Percentiles rank a stretch among this genome's conserved stretches.
Conservation (phyloP, 2,329 filamentous ascomycete species). For the Xylariaceae sp. region DNA sequence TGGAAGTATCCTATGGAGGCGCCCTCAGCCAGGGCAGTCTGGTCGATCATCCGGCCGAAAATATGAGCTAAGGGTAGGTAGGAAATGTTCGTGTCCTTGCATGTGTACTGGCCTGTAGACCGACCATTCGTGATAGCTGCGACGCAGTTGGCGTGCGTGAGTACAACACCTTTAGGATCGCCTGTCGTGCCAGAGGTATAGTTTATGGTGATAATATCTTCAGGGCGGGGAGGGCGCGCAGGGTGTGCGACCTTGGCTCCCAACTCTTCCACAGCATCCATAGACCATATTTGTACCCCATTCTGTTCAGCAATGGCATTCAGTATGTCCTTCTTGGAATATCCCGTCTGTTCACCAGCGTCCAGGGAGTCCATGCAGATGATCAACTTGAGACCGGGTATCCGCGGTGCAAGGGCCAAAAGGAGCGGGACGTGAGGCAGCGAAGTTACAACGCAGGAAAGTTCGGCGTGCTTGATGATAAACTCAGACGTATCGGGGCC, state of each 20-base stretch:
- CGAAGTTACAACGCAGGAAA: constrained; percentile 77
- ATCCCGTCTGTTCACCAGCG: constrained; percentile 74
- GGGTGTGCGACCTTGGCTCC: constrained; percentile 73
- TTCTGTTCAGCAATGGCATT: constrained; percentile 74
- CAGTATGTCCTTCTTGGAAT: constrained; percentile 80
- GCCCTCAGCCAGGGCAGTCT: constrained; percentile 73
- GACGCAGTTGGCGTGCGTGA: constrained; percentile 83
- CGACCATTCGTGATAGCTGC: constrained; percentile 70
- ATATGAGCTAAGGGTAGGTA: constrained; percentile 96
- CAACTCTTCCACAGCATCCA: constrained; percentile 80
- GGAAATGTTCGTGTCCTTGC: constrained; percentile 72
- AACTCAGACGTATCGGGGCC: constrained; percentile 91
- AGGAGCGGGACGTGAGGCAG: constrained; percentile 81
- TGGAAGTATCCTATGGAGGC: constrained; percentile 89
- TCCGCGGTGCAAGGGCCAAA: constrained; percentile 76
- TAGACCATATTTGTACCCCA: constrained; percentile 79
- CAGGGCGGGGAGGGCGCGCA: constrained; percentile 72
- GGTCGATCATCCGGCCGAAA: constrained; percentile 84
- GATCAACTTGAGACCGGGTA: constrained; percentile 85
- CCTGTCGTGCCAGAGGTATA: constrained; percentile 89
- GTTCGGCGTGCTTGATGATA: constrained; percentile 88
- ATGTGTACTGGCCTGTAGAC: constrained; percentile 55
- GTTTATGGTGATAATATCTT: constrained; percentile 87
- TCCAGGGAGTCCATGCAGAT: constrained; percentile 85
- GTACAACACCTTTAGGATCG: constrained; percentile 79